Evolutionary conservation across 2,329 filamentous ascomycete species (phyloP), one percentile per base, ranked within the genome.

Genomic region (Fusarium ambrosium): DNA sequence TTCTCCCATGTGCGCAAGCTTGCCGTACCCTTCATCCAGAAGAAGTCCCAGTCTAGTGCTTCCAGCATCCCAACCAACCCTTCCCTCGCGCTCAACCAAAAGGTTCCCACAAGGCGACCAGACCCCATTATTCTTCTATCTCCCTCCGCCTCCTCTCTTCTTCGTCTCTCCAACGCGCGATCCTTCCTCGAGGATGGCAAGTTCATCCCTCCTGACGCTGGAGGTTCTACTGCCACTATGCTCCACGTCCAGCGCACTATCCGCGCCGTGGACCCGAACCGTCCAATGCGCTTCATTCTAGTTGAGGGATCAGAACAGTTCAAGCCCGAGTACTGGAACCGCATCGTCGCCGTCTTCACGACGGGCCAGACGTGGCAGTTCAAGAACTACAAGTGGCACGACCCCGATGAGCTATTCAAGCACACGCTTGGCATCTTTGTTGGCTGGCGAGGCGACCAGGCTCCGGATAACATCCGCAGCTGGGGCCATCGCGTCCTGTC

Each of bases 321-420:
- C 89, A 97, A 98, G 83, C 97, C 97, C 0, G 95, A 98, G 81
- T 98, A 98, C 87, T 99, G 97, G 97, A 92, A 92, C 79, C 92
- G 95, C 62, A 93, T 99, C 8, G 97, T 98, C 2, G 97, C 94
- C 14, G 95, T 99, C 67, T 98, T 99, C 85, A 99, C 97, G 0
- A 99, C 97, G 0, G 97, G 97, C 37, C 97, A 99, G 85, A 92
- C 93, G 11, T 99, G 97, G 97, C 97, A 99, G 85, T 99, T 99
- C 86, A 98, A 98, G 85, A 94, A 92, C 77, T 99, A 99, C 89
- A 98, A 97, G 84, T 99, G 97, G 95, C 92, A 92, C 77, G 92
- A 93, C 66, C 94, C 97, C 0, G 89, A 92, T 16, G 97, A 98
- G 80, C 88, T 99, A 60, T 99, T 99, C 86, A 91, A 92, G 76